phyloP scores from a whole-genome alignment of 139 green algal species.

The Chlamydomonas eustigma region DNA sequence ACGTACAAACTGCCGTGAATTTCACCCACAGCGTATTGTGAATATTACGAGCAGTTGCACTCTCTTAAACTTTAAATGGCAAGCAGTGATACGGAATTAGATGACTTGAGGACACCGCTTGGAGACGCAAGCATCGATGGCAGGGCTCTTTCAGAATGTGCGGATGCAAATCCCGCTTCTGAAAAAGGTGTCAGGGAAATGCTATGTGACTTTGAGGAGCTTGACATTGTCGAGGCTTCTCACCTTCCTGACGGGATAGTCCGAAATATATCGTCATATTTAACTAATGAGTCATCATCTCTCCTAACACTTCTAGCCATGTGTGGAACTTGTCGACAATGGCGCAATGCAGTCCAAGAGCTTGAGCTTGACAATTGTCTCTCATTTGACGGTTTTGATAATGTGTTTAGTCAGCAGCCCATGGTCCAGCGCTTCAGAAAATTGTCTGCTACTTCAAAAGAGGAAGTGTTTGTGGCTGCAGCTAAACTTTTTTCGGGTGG shows the following conservation, averaged over 20 bases:
- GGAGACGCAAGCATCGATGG: too few relatives aligned
- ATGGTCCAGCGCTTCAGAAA: constrained; percentile 37
- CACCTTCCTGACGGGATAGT: constrained; percentile 26
- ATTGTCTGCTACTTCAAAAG: constrained; percentile 23
- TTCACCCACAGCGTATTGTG: too few relatives aligned
- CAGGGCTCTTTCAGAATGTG: not conserved
- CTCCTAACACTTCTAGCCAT: constrained; percentile 45
- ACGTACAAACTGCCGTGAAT: too few relatives aligned
- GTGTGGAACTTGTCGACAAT: constrained; percentile 48
- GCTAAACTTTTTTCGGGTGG: constrained; percentile 28
- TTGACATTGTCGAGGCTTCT: not conserved
- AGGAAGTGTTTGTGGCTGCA: constrained; percentile 34
- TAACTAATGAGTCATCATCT: constrained; percentile 1
- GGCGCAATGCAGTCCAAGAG: constrained; percentile 33
- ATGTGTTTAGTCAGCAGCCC: constrained; percentile 27
- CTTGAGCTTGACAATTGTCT: constrained; percentile 24
- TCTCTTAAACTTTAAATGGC: too few relatives aligned
- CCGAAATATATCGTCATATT: constrained; percentile 21
- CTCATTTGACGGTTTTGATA: constrained; percentile 50
- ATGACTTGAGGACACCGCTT: not conserved
- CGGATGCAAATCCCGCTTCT: not conserved
- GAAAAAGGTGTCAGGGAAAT: not conserved
- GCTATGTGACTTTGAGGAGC: not conserved
- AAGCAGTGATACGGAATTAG: not conserved
- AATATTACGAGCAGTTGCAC: too few relatives aligned